Base-by-base conservation (phyloP, 2,329 filamentous ascomycete species). In the Microcyclosporella mali region DNA sequence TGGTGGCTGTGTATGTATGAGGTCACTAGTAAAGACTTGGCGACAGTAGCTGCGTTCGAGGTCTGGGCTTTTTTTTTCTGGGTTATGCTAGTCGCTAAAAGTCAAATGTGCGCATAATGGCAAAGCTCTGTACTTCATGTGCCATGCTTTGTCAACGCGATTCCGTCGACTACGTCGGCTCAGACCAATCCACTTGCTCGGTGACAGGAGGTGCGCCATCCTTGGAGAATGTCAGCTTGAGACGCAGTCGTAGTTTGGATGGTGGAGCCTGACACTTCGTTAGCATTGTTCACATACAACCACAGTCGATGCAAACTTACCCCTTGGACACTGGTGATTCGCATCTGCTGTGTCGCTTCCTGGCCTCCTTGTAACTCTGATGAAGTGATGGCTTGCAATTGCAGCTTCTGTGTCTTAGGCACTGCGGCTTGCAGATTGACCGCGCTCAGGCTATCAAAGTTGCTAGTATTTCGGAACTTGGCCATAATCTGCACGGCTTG, bases 141-240 rank as follows among this genome's bases (percentile, higher is more conserved):
- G 21, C 21, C 21, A 25, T 9, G 21, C n/a, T 25, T 25, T 9
- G 21, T 9, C 21, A 25, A 25, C 9, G 21, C 9, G 21, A 25
- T 6, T 6, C 9, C 4, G 21, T 12, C 30, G 30, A 32, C 37
- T 40, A 68, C 37, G 60, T 55, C 42, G 88, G 82, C 68, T 98
- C 92, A 21, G 85, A 83, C 92, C 92, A 98, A 70, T 95, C 94
- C 45, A 97, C 88, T 68, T 97, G 89, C 60, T 98, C 92, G 62
- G 84, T 84, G 14, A 94, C 75, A 49, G 83, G 77, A 40, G 81
- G 81, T 17, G 73, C 78, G 45, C 78, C 77, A 44, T 84, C 79
- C 64, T 85, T 84, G 27, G 78, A 71, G 64, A 88, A 97, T 44
- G 79, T 81, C 59, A 98, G 79, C 68, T 88, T 88, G 59, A 98